Base-by-base conservation (phyloP, 345 rosid species). In the Populus tremula region DNA sequence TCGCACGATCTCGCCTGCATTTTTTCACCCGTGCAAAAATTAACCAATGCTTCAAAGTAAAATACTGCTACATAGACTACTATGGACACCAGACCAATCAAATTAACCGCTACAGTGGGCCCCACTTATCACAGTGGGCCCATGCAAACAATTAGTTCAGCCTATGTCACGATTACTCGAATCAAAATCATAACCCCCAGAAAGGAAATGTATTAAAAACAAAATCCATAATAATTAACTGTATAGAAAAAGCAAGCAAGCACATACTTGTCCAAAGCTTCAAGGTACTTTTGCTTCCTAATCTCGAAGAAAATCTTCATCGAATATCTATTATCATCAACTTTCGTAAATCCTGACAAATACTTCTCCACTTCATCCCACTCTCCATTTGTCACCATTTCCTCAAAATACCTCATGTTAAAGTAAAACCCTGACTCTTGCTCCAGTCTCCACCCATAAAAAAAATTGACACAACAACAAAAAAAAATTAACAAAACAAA, bases 341-440 rank as follows among this genome's bases (percentile, higher is more conserved):
- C 91, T 79, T 90, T 90, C 0, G 94, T 93, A 77, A 93, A 93
- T 8, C 98, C 98, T 36, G 93, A 89, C 3, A 93, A 79, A 81
- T 91, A 93, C 86, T 90, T 89, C 85, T 93, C 98, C 47, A 91
- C 91, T 72, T 92, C 91, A 78, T 93, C 98, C 97, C 97, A 93
- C 85, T 93, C 94, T 41, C 97, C 98, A 84, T 89, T 91, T 36
- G 91, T 89, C 85, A 90, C 93, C 91, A 89, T 85, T 43, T 93
- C 98, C 86, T 93, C 98, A 80, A 93, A 93, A 67, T 87, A 82
- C 81, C 89, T 85, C 93, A 92, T 87, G 88, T 88, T 93, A 85
- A 93, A 93, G 88, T 79, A 92, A 84, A 87, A 91, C 38, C 91
- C 92, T 5, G 98, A 93, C 85, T 93, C 98, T 83, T 91, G 90